These are phyloP conservation scores for Monosporascus cannonballus DNA, from an alignment of 2,329 filamentous ascomycete species.

Conservation along the genomic window DNA sequence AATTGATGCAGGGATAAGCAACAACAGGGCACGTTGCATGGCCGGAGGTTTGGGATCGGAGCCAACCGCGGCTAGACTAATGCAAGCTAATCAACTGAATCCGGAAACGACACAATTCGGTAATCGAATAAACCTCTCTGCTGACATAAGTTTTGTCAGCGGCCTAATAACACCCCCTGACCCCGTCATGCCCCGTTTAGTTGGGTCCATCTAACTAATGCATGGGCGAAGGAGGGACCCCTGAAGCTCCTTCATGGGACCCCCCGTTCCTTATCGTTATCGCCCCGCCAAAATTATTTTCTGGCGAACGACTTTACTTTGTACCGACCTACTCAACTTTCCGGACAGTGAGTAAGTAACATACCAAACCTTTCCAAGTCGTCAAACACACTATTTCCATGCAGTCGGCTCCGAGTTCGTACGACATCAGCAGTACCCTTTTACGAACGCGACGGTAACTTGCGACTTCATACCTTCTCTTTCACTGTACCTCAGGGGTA, in stretches of 20 bases:
- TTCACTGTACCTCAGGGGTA: background rate
- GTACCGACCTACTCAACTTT: background rate
- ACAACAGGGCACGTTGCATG: no score
- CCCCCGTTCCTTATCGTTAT: background rate
- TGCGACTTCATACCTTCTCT: background rate
- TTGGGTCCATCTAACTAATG: no score
- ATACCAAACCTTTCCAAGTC: slow-evolving; percentile 11
- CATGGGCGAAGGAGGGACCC: background rate
- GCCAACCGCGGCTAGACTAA: background rate
- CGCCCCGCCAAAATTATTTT: slow-evolving; percentile 7
- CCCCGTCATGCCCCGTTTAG: no score
- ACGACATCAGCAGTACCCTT: background rate
- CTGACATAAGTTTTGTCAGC: no score
- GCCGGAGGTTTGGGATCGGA: background rate
- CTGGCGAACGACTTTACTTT: background rate
- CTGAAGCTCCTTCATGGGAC: background rate
- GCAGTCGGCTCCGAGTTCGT: background rate
- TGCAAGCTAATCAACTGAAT: background rate
- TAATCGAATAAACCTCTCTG: no score
- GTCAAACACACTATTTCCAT: background rate
- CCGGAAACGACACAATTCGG: no score
- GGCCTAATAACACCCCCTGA: no score
- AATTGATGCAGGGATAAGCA: no score
- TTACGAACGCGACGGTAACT: slow-evolving; percentile 1
- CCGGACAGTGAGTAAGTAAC: slow-evolving; percentile 7